Evolutionary conservation across 768 basidiomycete genomes (phyloP).

Genomic region (Tricholoma matsutake): DNA sequence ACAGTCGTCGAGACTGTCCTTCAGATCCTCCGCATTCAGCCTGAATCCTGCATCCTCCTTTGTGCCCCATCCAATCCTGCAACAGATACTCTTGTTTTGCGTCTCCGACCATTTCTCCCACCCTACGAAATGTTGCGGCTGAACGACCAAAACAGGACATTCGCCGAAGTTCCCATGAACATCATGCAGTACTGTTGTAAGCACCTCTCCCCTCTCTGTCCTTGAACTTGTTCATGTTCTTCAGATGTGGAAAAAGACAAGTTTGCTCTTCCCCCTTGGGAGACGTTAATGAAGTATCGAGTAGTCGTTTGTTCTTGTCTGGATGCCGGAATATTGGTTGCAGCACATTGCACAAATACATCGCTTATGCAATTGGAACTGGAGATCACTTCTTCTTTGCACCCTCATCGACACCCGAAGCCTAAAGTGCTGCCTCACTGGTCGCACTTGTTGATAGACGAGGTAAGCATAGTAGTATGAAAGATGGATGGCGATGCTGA

Average conservation of each 20-base stretch:
- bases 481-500: neutral
- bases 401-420: conserved; percentile 32
- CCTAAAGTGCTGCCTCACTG: conserved; percentile 41
- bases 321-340: conserved; percentile 42
- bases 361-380: conserved; percentile 38
- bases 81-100: conserved; percentile 44
- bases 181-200: conserved; percentile 47
- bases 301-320: conserved; percentile 47
- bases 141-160: conserved; percentile 47
- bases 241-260: conserved; percentile 45
- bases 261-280: conserved; percentile 45
- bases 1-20: conserved; percentile 49
- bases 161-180: conserved; percentile 45
- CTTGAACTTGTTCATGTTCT: neutral
- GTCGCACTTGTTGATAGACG: conserved; percentile 52
- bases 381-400: conserved; percentile 32
- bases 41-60: conserved; percentile 45
- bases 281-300: conserved; percentile 41
- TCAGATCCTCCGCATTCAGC: conserved; percentile 45
- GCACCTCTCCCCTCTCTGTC: conserved; percentile 10
- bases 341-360: conserved; percentile 43
- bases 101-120: conserved; percentile 34
- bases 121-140: conserved; percentile 46
- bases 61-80: conserved; percentile 52
- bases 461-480: conserved; percentile 25